phyloP scores from a whole-genome alignment of 2,329 filamentous ascomycete species.

The Parastagonospora nodorum region DNA sequence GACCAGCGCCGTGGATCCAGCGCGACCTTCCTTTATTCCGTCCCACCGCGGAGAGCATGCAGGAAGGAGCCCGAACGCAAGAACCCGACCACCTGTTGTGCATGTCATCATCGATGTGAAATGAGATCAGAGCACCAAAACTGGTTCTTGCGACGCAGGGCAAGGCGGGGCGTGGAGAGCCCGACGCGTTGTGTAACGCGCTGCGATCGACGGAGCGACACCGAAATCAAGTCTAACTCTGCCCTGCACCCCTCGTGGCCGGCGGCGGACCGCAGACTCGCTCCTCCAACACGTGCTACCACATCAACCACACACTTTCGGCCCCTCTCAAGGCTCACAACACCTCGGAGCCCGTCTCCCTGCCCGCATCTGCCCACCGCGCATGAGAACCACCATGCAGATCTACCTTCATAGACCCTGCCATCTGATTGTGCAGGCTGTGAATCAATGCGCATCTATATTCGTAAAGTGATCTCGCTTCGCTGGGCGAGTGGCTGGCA shows the following conservation, averaged over 20 bases:
- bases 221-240: constrained; percentile 11
- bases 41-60: not conserved
- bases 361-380: no score
- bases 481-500: constrained; percentile 17
- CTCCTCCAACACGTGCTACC: not conserved
- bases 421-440: constrained; percentile 1
- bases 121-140: constrained; percentile 4
- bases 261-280: no score
- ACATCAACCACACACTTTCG: constrained; percentile 10
- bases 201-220: constrained; percentile 24
- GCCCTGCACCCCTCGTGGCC: not conserved
- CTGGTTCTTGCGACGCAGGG: constrained; percentile 21
- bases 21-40: constrained; percentile 2
- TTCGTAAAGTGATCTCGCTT: constrained; percentile 13
- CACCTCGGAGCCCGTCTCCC: no score
- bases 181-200: constrained; percentile 24
- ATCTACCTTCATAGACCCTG: constrained; percentile 8
- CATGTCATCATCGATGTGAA: constrained; percentile 21
- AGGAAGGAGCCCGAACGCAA: constrained; percentile 1
- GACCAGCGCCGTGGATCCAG: constrained; percentile 11
- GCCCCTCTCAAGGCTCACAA: not conserved
- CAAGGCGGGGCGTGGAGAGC: constrained; percentile 23
- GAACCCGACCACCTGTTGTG: not conserved
- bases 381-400: not conserved
- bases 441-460: constrained; percentile 10